Conservation (phyloP, 1,284 basidiomycete genomes). For the Tilletia indica region DNA sequence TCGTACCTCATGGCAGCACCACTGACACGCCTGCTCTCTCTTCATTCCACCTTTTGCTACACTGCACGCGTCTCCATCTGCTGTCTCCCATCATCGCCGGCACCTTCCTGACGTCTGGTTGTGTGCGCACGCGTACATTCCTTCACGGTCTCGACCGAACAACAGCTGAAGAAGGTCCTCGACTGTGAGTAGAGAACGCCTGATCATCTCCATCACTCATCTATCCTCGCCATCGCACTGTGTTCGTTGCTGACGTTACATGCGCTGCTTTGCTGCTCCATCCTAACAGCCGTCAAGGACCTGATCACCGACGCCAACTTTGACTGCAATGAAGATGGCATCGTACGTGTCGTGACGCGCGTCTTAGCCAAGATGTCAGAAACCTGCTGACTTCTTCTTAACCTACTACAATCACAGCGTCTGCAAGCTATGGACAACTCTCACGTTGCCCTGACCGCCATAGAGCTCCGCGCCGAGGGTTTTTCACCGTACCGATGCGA, state of each 20-base stretch:
- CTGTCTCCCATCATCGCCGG: neutral
- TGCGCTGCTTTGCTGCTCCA: constrained; percentile 4
- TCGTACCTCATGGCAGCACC: too few species aligned
- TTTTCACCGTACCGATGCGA: constrained; percentile 77
- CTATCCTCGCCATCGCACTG: neutral
- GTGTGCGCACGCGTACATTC: neutral
- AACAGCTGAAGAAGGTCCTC: constrained; percentile 51
- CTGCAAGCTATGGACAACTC: constrained; percentile 99
- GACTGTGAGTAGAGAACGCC: constrained; percentile 25
- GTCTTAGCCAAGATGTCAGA: neutral
- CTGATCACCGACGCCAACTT: constrained; percentile 98
- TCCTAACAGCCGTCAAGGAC: constrained; percentile 78
- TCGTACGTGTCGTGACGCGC: constrained; percentile 62
- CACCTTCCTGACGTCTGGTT: constrained; percentile 13
- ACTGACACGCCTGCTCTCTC: neutral
- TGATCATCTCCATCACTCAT: neutral
- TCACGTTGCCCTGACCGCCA: constrained; percentile 91
- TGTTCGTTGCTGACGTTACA: neutral
- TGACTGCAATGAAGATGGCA: constrained; percentile 89
- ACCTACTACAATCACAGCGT: constrained; percentile 27
- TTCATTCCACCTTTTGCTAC: neutral
- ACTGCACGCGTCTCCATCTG: neutral
- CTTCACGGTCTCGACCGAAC: neutral
- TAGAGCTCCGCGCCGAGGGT: constrained; percentile 62
- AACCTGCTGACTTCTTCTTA: constrained; percentile 2